Percentiles rank a stretch among this genome's conserved stretches.
phyloP scores from a whole-genome alignment of 768 basidiomycete genomes.

The Kwoniella bestiolae region DNA sequence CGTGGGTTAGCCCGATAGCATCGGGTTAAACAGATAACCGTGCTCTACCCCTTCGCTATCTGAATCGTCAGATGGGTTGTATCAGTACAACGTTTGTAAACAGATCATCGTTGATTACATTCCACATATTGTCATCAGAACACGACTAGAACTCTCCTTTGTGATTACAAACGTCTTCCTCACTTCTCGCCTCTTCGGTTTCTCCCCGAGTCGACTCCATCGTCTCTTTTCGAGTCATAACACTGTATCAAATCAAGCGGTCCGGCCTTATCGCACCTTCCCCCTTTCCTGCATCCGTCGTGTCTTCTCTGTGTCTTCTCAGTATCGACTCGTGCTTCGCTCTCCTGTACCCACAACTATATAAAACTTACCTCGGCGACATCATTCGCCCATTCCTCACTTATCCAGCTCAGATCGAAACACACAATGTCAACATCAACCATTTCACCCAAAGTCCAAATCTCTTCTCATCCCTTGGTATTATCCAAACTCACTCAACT shows the following conservation, averaged over 20 bases:
- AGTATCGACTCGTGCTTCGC: too few species aligned
- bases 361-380: too few species aligned
- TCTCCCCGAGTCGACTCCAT: too few species aligned
- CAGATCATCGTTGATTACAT: neutral
- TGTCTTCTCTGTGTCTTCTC: neutral
- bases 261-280: neutral
- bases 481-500: constrained; percentile 49
- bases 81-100: too few species aligned
- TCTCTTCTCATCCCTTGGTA: constrained; percentile 45
- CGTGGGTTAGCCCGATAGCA: constrained; percentile 3
- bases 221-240: too few species aligned
- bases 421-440: constrained; percentile 10
- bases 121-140: neutral
- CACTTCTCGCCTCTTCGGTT: too few species aligned
- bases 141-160: neutral
- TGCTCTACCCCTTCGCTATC: neutral
- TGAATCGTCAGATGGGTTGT: too few species aligned
- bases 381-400: neutral
- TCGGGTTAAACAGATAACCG: constrained; percentile 12
- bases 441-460: constrained; percentile 33
- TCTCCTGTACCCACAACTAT: too few species aligned
- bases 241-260: too few species aligned
- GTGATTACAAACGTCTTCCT: neutral
- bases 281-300: neutral
- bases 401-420: neutral